A percentile compares a stretch with the other conserved stretches of the same genome.
Conservation (phyloP, 805 yeast genomes). For the Candida boidinii region DNA sequence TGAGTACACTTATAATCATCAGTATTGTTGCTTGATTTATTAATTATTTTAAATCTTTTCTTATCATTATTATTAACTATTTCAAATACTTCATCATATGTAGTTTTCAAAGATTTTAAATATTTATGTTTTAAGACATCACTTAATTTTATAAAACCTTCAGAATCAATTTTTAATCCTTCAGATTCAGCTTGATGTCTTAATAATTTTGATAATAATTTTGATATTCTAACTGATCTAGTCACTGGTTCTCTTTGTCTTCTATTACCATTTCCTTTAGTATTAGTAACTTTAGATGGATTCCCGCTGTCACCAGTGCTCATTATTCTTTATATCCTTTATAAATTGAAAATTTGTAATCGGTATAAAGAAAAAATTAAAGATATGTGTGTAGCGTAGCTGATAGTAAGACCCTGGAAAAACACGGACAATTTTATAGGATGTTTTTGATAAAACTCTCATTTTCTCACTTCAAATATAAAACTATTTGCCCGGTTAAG, state of each 20-base stretch:
- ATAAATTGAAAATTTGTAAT: no score
- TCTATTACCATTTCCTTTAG: background rate
- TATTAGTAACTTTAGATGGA: no score
- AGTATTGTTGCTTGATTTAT: background rate
- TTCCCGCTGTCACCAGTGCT: no score
- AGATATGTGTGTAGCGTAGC: no score
- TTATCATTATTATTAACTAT: slow-evolving; percentile 64
- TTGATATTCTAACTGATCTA: slow-evolving; percentile 60
- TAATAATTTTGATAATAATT: slow-evolving; percentile 63
- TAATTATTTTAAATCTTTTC: slow-evolving; percentile 51
- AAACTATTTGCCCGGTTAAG: no score
- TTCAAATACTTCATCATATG: slow-evolving; percentile 46
- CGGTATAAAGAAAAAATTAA: no score
- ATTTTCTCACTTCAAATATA: no score
- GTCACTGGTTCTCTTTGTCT: slow-evolving; percentile 3
- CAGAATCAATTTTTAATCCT: slow-evolving; percentile 47
- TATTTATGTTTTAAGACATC: slow-evolving; percentile 49
- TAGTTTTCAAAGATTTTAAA: slow-evolving; percentile 46
- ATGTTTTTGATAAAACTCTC: no score
- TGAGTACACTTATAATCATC: slow-evolving; percentile 1
- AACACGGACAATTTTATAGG: no score
- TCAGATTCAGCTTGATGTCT: slow-evolving; percentile 83
- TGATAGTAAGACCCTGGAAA: no score
- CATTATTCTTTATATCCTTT: no score
- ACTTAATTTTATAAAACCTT: slow-evolving; percentile 56